Conservation (phyloP, 495 filamentous ascomycete genomes). For the Immersiella caudata region DNA sequence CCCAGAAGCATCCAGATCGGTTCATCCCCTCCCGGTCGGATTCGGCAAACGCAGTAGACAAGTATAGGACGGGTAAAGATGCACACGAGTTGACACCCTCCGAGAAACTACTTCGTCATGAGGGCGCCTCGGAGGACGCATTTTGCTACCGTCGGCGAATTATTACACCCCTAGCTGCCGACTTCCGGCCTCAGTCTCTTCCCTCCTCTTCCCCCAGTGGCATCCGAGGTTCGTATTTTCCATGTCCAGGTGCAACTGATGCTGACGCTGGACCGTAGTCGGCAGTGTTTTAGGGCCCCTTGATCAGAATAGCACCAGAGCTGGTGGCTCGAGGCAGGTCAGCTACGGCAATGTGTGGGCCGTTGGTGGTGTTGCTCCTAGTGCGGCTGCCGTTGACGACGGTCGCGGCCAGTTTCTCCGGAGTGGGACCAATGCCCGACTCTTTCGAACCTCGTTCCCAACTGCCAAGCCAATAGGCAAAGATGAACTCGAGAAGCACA, state of each 20-base stretch:
- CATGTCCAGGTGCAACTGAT: background rate
- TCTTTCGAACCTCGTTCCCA: constrained; percentile 72
- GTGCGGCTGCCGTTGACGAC: constrained; percentile 57
- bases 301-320: constrained; percentile 28
- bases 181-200: constrained; percentile 30
- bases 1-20: constrained; percentile 58
- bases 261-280: constrained; percentile 17
- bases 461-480: constrained; percentile 45
- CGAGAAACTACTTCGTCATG: constrained; percentile 64
- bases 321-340: constrained; percentile 43
- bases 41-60: constrained; percentile 46
- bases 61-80: constrained; percentile 67
- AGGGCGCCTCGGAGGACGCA: constrained; percentile 62
- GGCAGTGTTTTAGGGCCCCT: constrained; percentile 44
- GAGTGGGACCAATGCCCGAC: constrained; percentile 73
- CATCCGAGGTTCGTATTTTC: constrained; percentile 26
- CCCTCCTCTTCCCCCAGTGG: constrained; percentile 39
- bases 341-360: constrained; percentile 79
- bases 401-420: constrained; percentile 64
- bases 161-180: constrained; percentile 39
- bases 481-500: constrained; percentile 67
- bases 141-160: constrained; percentile 58
- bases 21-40: constrained; percentile 65
- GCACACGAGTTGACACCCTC: constrained; percentile 59
- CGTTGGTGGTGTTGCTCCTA: constrained; percentile 68